Evolutionary conservation across 176 grass and related monocot species (phyloP), one percentile per base, ranked within the genome.

Genomic region (Eremochloa ophiuroides): DNA sequence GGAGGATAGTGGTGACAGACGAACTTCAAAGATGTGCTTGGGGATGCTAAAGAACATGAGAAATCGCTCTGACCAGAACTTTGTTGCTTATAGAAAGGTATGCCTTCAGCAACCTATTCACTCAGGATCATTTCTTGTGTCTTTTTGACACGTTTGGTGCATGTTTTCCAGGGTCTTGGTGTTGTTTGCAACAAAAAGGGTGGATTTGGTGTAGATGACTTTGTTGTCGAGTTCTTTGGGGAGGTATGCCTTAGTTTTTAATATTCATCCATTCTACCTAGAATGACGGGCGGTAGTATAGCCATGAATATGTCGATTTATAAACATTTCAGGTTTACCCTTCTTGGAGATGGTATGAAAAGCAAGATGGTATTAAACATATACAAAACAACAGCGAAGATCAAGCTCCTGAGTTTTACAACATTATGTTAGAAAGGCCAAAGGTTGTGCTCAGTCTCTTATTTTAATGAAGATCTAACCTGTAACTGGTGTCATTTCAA

Each of bases 291-390:
- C 35, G 4, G 29, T 70, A 35, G 17, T 71, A 34, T 65, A 65
- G 23, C 34, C 22, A 56, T 71, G 64, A 41, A 75, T 82, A 33
- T 79, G 66, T 61, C 1, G 48, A 78, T 72, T 72, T 87, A 42
- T 76, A 64, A 68, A 30, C 14, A 84, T 71, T 87, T 44, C 85
- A 97, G 95, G 95, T 97, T 62, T 97, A 94, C 78, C 95, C 92
- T 88, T 91, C 95, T 70, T 98, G 95, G 95, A 94, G 91, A 93
- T 98, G 92, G 95, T 98, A 90, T 70, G 92, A 94, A 63, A 98
- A 98, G 61, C 92, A 98, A 85, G 95, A 98, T 89, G 95, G 92
- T 58, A 94, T 98, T 74, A 91, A 86, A 17, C 87, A 91, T 83
- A 93, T 98, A 81, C 95, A 94, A 76, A 98, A 93, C 74, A 93